A percentile compares a stretch with the other conserved stretches of the same genome.
These are phyloP conservation scores for Lodderomyces theae DNA, from an alignment of 1,139 yeast species.

Conservation along the genomic window DNA sequence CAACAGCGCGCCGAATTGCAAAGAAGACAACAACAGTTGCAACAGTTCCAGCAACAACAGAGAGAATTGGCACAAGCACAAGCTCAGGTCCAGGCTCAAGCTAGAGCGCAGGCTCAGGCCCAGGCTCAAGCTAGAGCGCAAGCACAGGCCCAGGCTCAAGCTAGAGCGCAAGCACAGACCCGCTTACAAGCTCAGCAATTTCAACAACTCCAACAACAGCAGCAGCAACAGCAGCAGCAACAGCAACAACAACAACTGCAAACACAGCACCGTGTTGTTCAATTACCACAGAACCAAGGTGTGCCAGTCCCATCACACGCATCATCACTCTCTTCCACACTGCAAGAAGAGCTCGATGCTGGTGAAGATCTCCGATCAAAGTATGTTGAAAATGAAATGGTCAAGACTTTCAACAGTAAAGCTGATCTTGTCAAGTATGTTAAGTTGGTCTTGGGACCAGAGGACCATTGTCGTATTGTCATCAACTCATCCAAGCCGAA, in stretches of 20 bases:
- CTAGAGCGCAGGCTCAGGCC: constrained; percentile 13
- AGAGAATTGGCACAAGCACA: constrained; percentile 16
- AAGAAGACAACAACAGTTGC: constrained; percentile 25
- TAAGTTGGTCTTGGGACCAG: constrained; percentile 40
- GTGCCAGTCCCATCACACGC: background rate
- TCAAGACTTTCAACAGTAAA: constrained; percentile 44
- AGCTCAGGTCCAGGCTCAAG: constrained; percentile 15
- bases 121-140: constrained; percentile 16
- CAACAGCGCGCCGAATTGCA: constrained; percentile 27
- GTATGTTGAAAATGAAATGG: constrained; percentile 44
- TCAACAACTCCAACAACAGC: constrained; percentile 16
- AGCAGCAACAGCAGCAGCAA: constrained; percentile 11
- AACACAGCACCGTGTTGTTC: constrained; percentile 8
- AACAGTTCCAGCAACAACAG: constrained; percentile 19
- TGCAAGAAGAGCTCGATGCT: constrained; percentile 10
- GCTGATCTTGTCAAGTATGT: constrained; percentile 44
- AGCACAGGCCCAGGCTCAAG: constrained; percentile 14
- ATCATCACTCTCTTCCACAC: background rate
- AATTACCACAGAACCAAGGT: constrained; percentile 3
- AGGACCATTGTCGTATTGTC: constrained; percentile 48
- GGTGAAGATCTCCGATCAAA: constrained; percentile 24
- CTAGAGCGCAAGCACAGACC: constrained; percentile 14
- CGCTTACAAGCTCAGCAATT: constrained; percentile 15
- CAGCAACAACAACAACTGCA: constrained; percentile 15
- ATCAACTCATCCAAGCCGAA: constrained; percentile 50